Evolutionary conservation across 306 rosid species (phyloP).

Genomic region (Amphicarpaea edgeworthii): DNA sequence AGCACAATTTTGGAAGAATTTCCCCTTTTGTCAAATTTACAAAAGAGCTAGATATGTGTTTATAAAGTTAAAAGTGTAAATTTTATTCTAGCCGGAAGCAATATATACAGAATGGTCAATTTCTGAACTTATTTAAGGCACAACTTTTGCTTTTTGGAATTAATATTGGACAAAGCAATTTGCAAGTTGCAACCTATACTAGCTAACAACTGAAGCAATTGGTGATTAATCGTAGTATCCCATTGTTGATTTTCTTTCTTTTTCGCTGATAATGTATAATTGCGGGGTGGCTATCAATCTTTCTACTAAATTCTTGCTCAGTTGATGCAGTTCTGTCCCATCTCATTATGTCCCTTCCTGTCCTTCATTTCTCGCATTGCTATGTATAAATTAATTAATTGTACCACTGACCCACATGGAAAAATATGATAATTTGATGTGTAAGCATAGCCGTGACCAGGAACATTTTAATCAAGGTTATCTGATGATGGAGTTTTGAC

Average conservation of each 20-base stretch:
- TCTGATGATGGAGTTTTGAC: not conserved
- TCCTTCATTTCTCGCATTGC: conserved; percentile 27
- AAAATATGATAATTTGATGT: not conserved
- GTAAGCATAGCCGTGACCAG: not conserved
- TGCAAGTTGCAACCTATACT: not conserved
- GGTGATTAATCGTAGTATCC: not conserved
- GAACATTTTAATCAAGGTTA: not conserved
- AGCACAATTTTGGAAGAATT: not conserved
- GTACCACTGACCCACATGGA: conserved; percentile 30
- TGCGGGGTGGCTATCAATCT: conserved; percentile 18
- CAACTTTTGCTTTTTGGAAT: not conserved
- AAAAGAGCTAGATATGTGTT: not conserved
- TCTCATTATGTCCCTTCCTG: conserved; percentile 24
- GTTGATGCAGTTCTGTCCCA: conserved; percentile 26
- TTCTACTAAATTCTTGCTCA: conserved; percentile 19
- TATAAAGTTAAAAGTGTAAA: not conserved
- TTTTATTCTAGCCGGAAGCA: not conserved
- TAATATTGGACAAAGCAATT: conserved; percentile 1
- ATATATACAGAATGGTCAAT: not conserved
- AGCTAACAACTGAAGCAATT: not conserved
- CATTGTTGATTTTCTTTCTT: not conserved
- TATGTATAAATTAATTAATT: conserved; percentile 20
- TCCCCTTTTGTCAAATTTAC: not conserved
- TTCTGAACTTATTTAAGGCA: not conserved
- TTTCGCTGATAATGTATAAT: conserved; percentile 16